These are phyloP conservation scores for Fusarium abutilonis DNA, from an alignment of 2,329 filamentous ascomycete species.

Conservation along the genomic window DNA sequence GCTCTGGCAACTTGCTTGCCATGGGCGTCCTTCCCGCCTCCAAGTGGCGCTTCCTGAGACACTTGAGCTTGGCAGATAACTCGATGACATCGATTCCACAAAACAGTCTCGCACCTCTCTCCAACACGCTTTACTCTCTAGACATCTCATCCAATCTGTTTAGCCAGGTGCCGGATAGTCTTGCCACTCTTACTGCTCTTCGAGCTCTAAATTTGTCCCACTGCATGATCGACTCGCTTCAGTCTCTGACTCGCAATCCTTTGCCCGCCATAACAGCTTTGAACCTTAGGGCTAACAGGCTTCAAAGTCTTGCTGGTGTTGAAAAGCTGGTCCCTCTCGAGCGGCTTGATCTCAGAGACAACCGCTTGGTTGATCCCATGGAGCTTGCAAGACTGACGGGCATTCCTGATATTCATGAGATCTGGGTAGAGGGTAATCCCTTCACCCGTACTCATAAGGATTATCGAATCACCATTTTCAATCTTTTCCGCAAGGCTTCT, in stretches of 20 bases:
- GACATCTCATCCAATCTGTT: conserved; percentile 95
- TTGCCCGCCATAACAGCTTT: conserved; percentile 93
- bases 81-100: conserved; percentile 82
- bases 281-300: conserved; percentile 88
- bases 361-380: conserved; percentile 87
- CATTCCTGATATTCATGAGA: conserved; percentile 89
- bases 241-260: conserved; percentile 85
- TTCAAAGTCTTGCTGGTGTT: conserved; percentile 87
- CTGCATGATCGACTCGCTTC: conserved; percentile 96
- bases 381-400: conserved; percentile 90
- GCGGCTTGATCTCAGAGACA: conserved; percentile 89
- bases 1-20: conserved; percentile 79
- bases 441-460: conserved; percentile 87
- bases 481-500: conserved; percentile 88
- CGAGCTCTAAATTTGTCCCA: conserved; percentile 92
- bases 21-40: conserved; percentile 78
- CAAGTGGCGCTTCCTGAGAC: conserved; percentile 95
- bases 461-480: conserved; percentile 93
- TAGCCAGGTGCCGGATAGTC: conserved; percentile 89
- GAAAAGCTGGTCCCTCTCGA: conserved; percentile 90
- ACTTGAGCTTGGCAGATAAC: conserved; percentile 92
- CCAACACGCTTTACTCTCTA: conserved; percentile 88
- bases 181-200: conserved; percentile 86
- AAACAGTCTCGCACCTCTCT: conserved; percentile 80
- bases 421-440: conserved; percentile 92